A percentile compares a stretch with the other conserved stretches of the same genome.
Conservation (phyloP, 108 stramenopile species). For the Nannochloropsis gaditana region DNA sequence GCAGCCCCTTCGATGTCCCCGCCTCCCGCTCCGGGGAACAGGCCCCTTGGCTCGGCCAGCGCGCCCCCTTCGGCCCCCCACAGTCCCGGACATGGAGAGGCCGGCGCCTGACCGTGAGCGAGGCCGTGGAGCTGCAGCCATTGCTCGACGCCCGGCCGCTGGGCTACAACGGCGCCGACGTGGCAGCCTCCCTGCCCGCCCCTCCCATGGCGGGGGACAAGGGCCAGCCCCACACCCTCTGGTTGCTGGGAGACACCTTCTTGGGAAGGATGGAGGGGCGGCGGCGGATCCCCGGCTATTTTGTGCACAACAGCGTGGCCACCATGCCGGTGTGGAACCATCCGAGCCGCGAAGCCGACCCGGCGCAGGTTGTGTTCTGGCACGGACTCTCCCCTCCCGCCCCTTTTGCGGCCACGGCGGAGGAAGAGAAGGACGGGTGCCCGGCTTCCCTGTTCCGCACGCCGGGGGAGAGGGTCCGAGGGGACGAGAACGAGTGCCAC, state of each 20-base stretch:
- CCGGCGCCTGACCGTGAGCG: neutral
- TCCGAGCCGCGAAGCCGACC: neutral
- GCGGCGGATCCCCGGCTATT: neutral
- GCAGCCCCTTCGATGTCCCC: neutral
- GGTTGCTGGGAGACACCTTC: neutral
- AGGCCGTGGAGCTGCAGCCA: neutral
- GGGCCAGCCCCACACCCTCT: neutral
- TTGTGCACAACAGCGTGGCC: neutral
- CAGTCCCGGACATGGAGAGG: neutral
- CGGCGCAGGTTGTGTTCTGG: neutral
- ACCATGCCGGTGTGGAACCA: neutral
- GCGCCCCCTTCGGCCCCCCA: neutral
- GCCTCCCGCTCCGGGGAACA: neutral
- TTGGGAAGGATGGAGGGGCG: neutral
- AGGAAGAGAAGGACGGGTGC: neutral
- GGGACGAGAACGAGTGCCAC: conserved; percentile 14
- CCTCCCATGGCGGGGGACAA: neutral
- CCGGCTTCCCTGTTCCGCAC: neutral
- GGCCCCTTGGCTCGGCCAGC: neutral
- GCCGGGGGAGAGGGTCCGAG: neutral
- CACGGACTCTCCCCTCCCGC: neutral
- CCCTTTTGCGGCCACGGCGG: neutral
- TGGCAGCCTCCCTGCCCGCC: neutral
- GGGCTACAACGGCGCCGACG: neutral
- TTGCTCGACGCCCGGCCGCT: neutral